Evolutionary conservation across 2,329 filamentous ascomycete genomes (phyloP), one percentile per base, ranked within the genome.

Genomic region (Botrytis elliptica): DNA sequence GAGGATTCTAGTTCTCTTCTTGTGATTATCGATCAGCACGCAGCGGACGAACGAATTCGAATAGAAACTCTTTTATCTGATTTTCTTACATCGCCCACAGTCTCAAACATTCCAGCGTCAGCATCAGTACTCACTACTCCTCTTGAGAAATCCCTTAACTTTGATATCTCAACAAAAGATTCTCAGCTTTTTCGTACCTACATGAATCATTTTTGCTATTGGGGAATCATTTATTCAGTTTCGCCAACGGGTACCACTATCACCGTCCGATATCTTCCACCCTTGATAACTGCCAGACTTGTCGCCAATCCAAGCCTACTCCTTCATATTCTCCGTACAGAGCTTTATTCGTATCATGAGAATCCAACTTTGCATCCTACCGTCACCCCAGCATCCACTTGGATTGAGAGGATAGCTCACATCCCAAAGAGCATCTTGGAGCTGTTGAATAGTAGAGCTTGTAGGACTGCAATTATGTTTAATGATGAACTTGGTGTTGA

Each of bases 1-100:
- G 74, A 71, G 12, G 60, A 76, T 29, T 9, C 46, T 36, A 80
- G 67, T 40, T 75, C 80, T 3, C 77, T 90, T 1, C 83, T 98
- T 7, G 86, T 97, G 0, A 85, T 98, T 57, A 85, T 98, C 57
- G 96, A 99, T 79, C 96, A 99, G 79, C 96, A 99, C 80, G 96
- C 96, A 0, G 96, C 95, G 4, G 95, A 98, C 80, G 96, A 99
- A 83, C 88, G 96, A 64, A 90, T 92, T 75, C 90, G 91, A 1
- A 88, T 98, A 1, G 96, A 99, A 80, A 81, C 82, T 0, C 85
- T 99, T 1, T 89, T 97, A 80, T 75, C 80, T 38, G 85, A 89
- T 3, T 82, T 92, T 46, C 89, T 86, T 77, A 75, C 75, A 9
- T 80, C 79, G 75, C 73, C 79, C 16, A 18, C 29, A 29, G 22